Conservation (phyloP, 306 rosid genomes). For the Parietaria judaica region DNA sequence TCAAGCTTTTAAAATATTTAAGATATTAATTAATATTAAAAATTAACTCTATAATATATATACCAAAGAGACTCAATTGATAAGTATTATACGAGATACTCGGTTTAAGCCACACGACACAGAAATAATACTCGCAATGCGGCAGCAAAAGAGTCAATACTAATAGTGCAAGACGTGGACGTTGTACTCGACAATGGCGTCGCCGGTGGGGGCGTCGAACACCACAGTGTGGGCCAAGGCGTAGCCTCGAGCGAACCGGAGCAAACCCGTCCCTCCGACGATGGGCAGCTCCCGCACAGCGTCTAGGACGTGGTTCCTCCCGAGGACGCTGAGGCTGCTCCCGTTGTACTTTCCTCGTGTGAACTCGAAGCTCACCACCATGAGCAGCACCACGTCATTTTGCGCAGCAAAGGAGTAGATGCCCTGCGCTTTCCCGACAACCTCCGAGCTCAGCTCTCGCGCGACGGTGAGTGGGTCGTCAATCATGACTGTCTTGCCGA, state of each 20-base stretch:
- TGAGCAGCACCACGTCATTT: slow-evolving; percentile 17
- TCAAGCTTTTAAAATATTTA: too few relatives aligned
- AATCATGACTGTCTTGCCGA: slow-evolving; percentile 20
- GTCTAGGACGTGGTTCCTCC: slow-evolving; percentile 19
- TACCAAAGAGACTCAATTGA: too few relatives aligned
- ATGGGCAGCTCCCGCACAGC: slow-evolving; percentile 28
- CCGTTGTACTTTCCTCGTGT: slow-evolving; percentile 21
- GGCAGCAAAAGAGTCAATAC: slow-evolving; percentile 3
- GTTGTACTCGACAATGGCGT: slow-evolving; percentile 34
- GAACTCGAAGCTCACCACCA: slow-evolving; percentile 21
- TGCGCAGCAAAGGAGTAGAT: slow-evolving; percentile 25
- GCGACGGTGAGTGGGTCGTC: slow-evolving; percentile 23
- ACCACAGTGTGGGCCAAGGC: slow-evolving; percentile 28
- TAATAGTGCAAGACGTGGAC: slow-evolving; percentile 20
- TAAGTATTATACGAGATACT: too few relatives aligned
- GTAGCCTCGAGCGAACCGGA: slow-evolving; percentile 24
- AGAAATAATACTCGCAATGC: neutral
- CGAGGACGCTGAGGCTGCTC: slow-evolving; percentile 25
- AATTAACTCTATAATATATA: too few relatives aligned
- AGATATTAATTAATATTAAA: too few relatives aligned
- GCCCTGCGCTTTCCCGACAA: slow-evolving; percentile 29
- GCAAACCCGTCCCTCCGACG: slow-evolving; percentile 26
- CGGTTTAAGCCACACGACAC: too few relatives aligned
- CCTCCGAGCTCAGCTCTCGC: slow-evolving; percentile 13
- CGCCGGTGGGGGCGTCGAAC: slow-evolving; percentile 22